A percentile compares a stretch with the other conserved stretches of the same genome.
Evolutionary conservation across 495 filamentous ascomycete species (phyloP).

Genomic region (Astrocystis sublimbata): DNA sequence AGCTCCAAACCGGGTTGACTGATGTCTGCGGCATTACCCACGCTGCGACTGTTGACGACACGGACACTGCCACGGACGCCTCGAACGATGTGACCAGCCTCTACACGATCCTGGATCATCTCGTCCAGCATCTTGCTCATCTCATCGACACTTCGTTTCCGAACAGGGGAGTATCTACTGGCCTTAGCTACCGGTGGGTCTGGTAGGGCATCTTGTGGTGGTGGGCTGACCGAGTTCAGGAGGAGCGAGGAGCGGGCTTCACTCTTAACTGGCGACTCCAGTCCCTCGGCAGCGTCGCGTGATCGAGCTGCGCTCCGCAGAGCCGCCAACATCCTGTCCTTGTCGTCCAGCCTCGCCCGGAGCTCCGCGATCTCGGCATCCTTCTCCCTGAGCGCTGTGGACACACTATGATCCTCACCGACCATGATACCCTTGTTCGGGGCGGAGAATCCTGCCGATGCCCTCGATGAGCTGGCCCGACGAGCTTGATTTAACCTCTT

Average conservation of each 20-base stretch:
- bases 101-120: slow-evolving; percentile 88
- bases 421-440: slow-evolving; percentile 60
- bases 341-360: slow-evolving; percentile 87
- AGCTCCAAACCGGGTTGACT: slow-evolving; percentile 34
- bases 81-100: slow-evolving; percentile 64
- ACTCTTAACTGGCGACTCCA: slow-evolving; percentile 43
- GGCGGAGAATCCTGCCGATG: slow-evolving; percentile 66
- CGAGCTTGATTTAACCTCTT: slow-evolving; percentile 89
- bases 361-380: slow-evolving; percentile 93
- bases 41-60: slow-evolving; percentile 39
- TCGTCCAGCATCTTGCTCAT: slow-evolving; percentile 88
- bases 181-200: slow-evolving; percentile 35
- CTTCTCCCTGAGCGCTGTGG: slow-evolving; percentile 75
- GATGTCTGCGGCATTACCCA: slow-evolving; percentile 24
- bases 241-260: slow-evolving; percentile 51
- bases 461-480: slow-evolving; percentile 82
- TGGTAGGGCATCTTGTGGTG: slow-evolving; percentile 39
- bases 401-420: slow-evolving; percentile 67
- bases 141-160: slow-evolving; percentile 73
- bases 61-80: slow-evolving; percentile 58
- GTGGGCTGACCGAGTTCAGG: slow-evolving; percentile 34
- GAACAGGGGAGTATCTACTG: slow-evolving; percentile 39
- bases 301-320: slow-evolving; percentile 85
- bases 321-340: slow-evolving; percentile 89
- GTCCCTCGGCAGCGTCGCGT: slow-evolving; percentile 73